phyloP scores from a whole-genome alignment of 1,139 yeast genomes.

The Candida dubliniensis region DNA sequence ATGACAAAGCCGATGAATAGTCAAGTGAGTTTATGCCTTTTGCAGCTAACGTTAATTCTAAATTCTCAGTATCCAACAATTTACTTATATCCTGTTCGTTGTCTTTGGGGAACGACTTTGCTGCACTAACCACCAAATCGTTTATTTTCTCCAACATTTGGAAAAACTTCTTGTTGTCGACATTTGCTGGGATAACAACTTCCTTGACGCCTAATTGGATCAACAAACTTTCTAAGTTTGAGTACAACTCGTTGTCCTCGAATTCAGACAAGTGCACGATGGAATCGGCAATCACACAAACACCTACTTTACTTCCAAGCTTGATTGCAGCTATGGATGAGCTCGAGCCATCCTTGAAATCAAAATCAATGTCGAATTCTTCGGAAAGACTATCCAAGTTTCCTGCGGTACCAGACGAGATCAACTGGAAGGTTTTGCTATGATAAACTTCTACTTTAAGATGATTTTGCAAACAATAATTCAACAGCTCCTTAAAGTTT shows the following conservation, averaged over 20 bases:
- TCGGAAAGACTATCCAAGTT: conserved; percentile 56
- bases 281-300: conserved; percentile 77
- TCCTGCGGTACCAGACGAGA: conserved; percentile 83
- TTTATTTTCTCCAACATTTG: conserved; percentile 71
- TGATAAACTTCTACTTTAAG: conserved; percentile 72
- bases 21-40: conserved; percentile 49
- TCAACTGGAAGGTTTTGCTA: conserved; percentile 56
- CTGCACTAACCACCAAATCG: conserved; percentile 66
- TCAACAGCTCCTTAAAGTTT: conserved; percentile 64
- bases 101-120: conserved; percentile 61
- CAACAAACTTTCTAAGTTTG: conserved; percentile 80
- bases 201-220: conserved; percentile 91
- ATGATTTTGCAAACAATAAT: conserved; percentile 70
- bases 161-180: conserved; percentile 49
- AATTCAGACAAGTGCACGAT: conserved; percentile 76
- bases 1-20: conserved; percentile 34
- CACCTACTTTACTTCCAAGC: conserved; percentile 61
- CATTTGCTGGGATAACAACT: conserved; percentile 57
- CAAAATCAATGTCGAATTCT: conserved; percentile 57
- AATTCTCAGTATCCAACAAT: conserved; percentile 48
- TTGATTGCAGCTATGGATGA: conserved; percentile 80
- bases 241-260: conserved; percentile 80
- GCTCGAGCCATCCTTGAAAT: conserved; percentile 56
- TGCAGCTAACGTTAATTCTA: conserved; percentile 59
- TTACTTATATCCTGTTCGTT: conserved; percentile 74